Evolutionary conservation across 1,284 basidiomycete genomes (phyloP).

Genomic region (Malassezia sp.): DNA sequence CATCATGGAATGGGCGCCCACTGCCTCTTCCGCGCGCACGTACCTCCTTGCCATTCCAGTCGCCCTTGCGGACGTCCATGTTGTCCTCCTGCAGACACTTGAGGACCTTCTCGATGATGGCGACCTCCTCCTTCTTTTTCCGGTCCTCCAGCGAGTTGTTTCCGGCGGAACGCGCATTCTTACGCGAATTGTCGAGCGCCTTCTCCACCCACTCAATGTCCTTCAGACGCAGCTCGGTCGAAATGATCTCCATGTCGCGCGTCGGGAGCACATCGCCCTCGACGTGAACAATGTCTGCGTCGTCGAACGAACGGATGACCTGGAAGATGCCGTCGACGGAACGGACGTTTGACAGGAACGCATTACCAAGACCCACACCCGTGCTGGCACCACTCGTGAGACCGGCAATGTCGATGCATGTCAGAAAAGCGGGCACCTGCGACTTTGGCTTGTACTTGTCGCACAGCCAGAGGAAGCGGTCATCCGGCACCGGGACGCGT

Average conservation of each 20-base stretch:
- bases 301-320: conserved; percentile 93
- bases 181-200: conserved; percentile 56
- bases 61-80: conserved; percentile 84
- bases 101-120: conserved; percentile 67
- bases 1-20: conserved; percentile 51
- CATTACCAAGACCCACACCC: conserved; percentile 93
- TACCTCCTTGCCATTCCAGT: conserved; percentile 97
- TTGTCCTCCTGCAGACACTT: conserved; percentile 68
- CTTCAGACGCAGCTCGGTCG: conserved; percentile 66
- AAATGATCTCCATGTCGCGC: conserved; percentile 97
- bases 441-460: conserved; percentile 79
- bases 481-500: conserved; percentile 91
- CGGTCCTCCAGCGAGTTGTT: conserved; percentile 78
- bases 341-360: conserved; percentile 93
- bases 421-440: conserved; percentile 84
- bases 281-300: conserved; percentile 96
- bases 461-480: conserved; percentile 86
- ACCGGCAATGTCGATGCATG: conserved; percentile 98
- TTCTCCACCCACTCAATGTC: conserved; percentile 99
- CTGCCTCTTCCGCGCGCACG: conserved; percentile 44
- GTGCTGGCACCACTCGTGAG: conserved; percentile 92
- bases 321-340: conserved; percentile 99
- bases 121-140: conserved; percentile 91
- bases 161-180: conserved; percentile 49
- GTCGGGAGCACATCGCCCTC: conserved; percentile 94